Evolutionary conservation across 2,329 filamentous ascomycete genomes (phyloP), one percentile per base, ranked within the genome.

Genomic region (Albophoma yamanashiensis): DNA sequence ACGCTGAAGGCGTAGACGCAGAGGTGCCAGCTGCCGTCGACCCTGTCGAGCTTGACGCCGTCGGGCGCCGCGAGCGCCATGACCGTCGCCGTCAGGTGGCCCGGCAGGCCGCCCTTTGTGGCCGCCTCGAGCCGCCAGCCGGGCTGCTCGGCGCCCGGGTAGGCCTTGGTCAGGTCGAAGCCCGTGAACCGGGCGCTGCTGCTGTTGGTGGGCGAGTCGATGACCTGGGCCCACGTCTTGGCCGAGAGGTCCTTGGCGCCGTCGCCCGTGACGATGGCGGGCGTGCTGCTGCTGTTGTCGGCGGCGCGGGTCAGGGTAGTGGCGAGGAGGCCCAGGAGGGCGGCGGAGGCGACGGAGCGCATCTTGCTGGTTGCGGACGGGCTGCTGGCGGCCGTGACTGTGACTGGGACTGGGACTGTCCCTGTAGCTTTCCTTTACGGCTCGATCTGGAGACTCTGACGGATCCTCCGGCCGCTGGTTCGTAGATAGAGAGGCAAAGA

Each of bases 1-100:
- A 53, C 38, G 20, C 56, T 55, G 59, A 62, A 62, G 43, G 57
- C 57, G 57, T 62, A 55, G 36, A 61, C 50, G 57, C 61, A 62
- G 17, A 62, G 20, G 47, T 58, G 59, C 61, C 61, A 62, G 59
- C 59, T 62, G 56, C 59, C 55, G 55, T 62, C 61, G 36, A 57
- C 36, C 36, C 36, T 57, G 55, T 31, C 31, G 58, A 52, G 36
- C 14, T 42, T 22, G 14, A 14, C 3, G 39, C 56, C 45, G 5
- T 40, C 34, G 40, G 61, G 57, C 12, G 47, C 17, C 9, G 57
- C n/a, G 6, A 62, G 25, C 31, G 61, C 59, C 59, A 62, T 59
- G 59, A 39, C 45, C 17, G 55, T 58, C 27, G 36, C 59, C 40
- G 59, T 59, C 36, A 55, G 22, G 31, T 31, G 17, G 59, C 9